Conservation (phyloP, 225 moss, liverwort and hornwort species). For the Antitrichia curtipendula region DNA sequence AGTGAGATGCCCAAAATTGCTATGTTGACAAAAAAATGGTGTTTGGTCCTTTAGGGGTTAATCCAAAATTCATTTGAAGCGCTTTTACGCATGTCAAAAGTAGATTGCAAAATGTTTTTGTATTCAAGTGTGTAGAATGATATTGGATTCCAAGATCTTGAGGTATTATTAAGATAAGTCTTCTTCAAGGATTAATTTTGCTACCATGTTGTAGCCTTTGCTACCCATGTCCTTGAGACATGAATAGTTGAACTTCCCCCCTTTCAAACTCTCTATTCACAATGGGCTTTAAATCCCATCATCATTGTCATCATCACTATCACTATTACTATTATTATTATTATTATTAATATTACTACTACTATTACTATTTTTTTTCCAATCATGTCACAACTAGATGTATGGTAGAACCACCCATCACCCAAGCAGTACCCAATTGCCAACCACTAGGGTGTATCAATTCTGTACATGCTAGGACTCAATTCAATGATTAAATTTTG, state of each 20-base stretch:
- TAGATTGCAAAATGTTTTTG: not conserved
- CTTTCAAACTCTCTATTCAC: not conserved
- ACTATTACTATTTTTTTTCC: too few relatives aligned
- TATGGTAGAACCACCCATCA: too few relatives aligned
- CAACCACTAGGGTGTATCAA: too few relatives aligned
- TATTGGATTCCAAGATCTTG: not conserved
- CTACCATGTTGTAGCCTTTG: not conserved
- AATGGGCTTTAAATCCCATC: not conserved
- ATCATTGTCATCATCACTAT: too few relatives aligned
- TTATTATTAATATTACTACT: too few relatives aligned
- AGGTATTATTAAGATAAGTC: not conserved
- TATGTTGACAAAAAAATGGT: too few relatives aligned
- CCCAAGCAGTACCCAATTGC: too few relatives aligned
- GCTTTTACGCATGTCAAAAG: not conserved
- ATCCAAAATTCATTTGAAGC: not conserved
- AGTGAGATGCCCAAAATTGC: too few relatives aligned
- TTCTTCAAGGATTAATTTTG: not conserved
- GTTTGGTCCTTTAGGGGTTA: too few relatives aligned
- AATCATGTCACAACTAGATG: not conserved
- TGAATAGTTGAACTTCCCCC: not conserved
- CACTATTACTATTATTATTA: too few relatives aligned
- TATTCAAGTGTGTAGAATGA: accelerated
- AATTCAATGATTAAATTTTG: too few relatives aligned
- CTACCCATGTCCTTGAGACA: not conserved
- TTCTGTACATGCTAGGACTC: too few relatives aligned